A percentile compares a stretch with the other conserved stretches of the same genome.
Evolutionary conservation across 2,329 filamentous ascomycete species (phyloP).

Genomic region (Aspergillus tubingensis): DNA sequence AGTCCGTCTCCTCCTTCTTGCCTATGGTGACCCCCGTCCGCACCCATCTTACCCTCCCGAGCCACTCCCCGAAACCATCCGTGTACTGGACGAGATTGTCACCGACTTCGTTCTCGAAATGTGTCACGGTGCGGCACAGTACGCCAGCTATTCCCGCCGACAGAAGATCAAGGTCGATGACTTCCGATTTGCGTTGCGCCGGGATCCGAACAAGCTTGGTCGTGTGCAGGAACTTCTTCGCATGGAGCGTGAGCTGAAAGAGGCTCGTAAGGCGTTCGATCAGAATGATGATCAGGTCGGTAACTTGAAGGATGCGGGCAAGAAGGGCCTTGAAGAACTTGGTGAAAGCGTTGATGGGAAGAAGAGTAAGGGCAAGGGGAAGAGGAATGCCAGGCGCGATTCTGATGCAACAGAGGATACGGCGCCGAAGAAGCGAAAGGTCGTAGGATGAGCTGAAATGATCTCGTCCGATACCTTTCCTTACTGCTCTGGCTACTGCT

Average conservation of each 20-base stretch:
- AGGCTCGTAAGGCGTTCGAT: constrained; percentile 66
- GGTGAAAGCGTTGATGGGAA: constrained; percentile 33
- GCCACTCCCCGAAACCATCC: constrained; percentile 80
- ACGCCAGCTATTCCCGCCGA: constrained; percentile 80
- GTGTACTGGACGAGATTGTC: constrained; percentile 89
- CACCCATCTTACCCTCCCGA: constrained; percentile 68
- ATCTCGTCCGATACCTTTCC: not conserved
- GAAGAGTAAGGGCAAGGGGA: constrained; percentile 38
- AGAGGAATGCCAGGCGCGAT: constrained; percentile 37
- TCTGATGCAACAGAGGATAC: constrained; percentile 41
- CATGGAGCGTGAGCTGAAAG: constrained; percentile 83
- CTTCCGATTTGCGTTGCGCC: constrained; percentile 89
- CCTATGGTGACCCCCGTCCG: constrained; percentile 48
- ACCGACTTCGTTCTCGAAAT: constrained; percentile 96
- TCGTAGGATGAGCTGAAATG: constrained; percentile 2
- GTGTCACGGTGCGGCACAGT: constrained; percentile 83
- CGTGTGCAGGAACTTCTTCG: constrained; percentile 86
- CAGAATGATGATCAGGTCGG: constrained; percentile 48
- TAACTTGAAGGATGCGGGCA: constrained; percentile 39
- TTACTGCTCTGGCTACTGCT: not conserved
- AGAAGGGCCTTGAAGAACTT: constrained; percentile 35
- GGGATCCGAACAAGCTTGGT: constrained; percentile 82
- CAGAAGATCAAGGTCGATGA: constrained; percentile 99
- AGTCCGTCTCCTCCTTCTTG: constrained; percentile 48
- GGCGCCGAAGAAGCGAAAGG: constrained; percentile 38